These are phyloP conservation scores for Lactarius hatsudake DNA, from an alignment of 768 basidiomycete species.

Conservation along the genomic window DNA sequence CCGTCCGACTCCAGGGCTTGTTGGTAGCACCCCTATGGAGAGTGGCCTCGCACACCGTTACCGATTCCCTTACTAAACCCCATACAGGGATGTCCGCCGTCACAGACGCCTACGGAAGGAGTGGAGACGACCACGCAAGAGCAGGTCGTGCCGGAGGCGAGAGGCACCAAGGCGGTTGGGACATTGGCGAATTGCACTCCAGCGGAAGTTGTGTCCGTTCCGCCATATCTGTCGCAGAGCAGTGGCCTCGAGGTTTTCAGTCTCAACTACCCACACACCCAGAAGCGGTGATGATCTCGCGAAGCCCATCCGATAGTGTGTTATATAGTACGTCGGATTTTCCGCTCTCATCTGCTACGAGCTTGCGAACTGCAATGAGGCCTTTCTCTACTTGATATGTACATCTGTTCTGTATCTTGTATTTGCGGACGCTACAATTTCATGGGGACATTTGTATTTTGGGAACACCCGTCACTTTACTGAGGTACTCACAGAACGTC, in stretches of 20 bases:
- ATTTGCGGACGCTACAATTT: neutral
- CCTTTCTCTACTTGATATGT: neutral
- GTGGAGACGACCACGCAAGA: neutral
- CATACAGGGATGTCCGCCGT: neutral
- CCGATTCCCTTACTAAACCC: no score
- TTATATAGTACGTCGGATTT: neutral
- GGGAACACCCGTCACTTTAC: neutral
- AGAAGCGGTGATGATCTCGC: neutral
- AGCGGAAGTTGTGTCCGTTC: neutral
- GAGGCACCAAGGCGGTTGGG: neutral
- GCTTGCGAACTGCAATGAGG: neutral
- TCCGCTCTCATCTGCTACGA: neutral
- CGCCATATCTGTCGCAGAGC: neutral
- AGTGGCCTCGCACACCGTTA: neutral
- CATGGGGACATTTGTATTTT: neutral
- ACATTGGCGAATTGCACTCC: neutral
- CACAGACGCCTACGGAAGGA: neutral
- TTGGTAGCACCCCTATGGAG: neutral
- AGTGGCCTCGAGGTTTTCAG: neutral
- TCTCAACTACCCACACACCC: neutral
- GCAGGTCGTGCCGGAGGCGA: neutral
- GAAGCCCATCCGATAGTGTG: neutral
- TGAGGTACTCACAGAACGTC: no score
- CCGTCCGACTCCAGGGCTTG: neutral
- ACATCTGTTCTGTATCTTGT: neutral